Evolutionary conservation across 1,284 basidiomycete species (phyloP).

Genomic region (Ustilago sp.): DNA sequence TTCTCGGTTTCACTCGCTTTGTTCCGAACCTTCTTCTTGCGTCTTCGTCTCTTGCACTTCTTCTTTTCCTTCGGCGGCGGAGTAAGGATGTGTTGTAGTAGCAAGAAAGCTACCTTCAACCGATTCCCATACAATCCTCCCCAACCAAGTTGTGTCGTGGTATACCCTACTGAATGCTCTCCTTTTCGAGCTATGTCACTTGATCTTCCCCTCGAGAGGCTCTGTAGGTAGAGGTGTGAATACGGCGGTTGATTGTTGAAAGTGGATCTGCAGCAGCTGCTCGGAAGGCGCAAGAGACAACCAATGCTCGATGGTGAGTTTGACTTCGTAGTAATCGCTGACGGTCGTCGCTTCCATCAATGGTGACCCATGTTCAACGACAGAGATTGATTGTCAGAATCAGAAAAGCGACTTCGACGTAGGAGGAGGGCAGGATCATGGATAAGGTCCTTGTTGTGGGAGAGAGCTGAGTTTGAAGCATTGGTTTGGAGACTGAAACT

Average conservation of each 20-base stretch:
- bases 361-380: neutral
- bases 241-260: neutral
- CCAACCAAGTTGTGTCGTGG: neutral
- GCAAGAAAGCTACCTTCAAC: neutral
- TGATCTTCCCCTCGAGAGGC: neutral
- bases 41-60: neutral
- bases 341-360: neutral
- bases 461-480: neutral
- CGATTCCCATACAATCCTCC: slow-evolving; percentile 1
- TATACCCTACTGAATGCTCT: neutral
- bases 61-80: neutral
- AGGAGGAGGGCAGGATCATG: neutral
- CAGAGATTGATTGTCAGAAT: neutral
- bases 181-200: neutral
- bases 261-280: neutral
- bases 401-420: neutral
- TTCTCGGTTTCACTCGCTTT: neutral
- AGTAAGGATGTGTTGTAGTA: neutral
- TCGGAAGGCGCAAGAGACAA: neutral
- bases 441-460: neutral
- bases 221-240: neutral
- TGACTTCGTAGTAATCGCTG: neutral
- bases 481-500: slow-evolving; percentile 2
- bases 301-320: neutral
- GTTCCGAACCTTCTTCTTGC: neutral